Conservation (phyloP, 768 basidiomycete species). For the Xanthoconium stramineum region DNA sequence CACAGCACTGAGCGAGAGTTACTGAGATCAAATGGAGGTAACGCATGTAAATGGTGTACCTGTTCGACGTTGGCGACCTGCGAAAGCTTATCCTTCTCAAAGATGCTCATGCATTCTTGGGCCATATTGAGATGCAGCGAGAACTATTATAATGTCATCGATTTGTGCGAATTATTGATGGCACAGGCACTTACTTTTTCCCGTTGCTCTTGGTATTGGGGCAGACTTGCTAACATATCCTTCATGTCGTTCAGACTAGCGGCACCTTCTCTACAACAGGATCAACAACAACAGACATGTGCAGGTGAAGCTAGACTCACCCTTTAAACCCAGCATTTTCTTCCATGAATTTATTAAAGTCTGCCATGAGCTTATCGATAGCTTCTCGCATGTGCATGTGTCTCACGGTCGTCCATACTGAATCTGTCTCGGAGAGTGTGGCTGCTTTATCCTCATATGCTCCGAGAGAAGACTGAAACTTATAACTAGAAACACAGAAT, state of each 20-base stretch:
- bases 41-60: slow-evolving; percentile 35
- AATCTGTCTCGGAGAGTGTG: slow-evolving; percentile 79
- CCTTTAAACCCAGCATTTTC: slow-evolving; percentile 96
- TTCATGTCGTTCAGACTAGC: slow-evolving; percentile 97
- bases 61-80: slow-evolving; percentile 88
- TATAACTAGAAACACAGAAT: slow-evolving; percentile 56
- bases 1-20: slow-evolving; percentile 66
- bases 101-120: slow-evolving; percentile 93
- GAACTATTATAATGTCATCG: slow-evolving; percentile 53
- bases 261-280: slow-evolving; percentile 58
- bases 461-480: slow-evolving; percentile 87
- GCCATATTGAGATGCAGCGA: slow-evolving; percentile 97
- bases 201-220: slow-evolving; percentile 92
- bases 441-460: slow-evolving; percentile 87
- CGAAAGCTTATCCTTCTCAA: slow-evolving; percentile 84
- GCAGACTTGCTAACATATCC: slow-evolving; percentile 94
- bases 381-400: slow-evolving; percentile 99
- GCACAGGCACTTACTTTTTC: slow-evolving; percentile 63
- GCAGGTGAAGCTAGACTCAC: slow-evolving; percentile 39
- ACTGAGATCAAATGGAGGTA: not conserved
- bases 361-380: slow-evolving; percentile 93
- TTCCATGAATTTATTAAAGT: slow-evolving; percentile 91
- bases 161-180: not conserved
- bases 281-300: not conserved
- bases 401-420: slow-evolving; percentile 87